Percentiles rank a stretch among this genome's conserved stretches.
phyloP scores from a whole-genome alignment of 1,139 yeast genomes.

The Sugiyamaella paludigena region DNA sequence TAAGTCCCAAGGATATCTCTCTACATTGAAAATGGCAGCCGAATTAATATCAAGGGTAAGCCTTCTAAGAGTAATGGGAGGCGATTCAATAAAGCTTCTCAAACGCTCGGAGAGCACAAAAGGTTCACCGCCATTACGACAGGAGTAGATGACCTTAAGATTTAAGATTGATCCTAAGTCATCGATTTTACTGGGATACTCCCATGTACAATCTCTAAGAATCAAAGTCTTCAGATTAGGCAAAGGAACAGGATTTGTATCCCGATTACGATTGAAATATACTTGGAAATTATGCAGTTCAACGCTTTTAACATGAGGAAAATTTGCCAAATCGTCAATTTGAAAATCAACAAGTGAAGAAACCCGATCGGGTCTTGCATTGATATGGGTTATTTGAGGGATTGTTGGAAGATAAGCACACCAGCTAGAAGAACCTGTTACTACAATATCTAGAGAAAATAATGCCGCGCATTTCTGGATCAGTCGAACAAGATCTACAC shows the following conservation, averaged over 20 bases:
- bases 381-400: conserved; percentile 5
- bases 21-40: conserved; percentile 15
- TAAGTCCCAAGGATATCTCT: conserved; percentile 16
- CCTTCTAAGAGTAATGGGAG: conserved; percentile 22
- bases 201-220: conserved; percentile 28
- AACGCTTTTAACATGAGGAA: conserved; percentile 16
- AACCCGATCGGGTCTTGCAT: conserved; percentile 15
- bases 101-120: conserved; percentile 24
- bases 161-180: conserved; percentile 25
- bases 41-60: conserved; percentile 20
- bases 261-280: conserved; percentile 17
- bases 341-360: conserved; percentile 8
- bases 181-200: conserved; percentile 26
- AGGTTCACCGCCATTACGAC: conserved; percentile 17
- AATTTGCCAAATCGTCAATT: conserved; percentile 19
- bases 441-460: conserved; percentile 16
- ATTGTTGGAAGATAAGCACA: conserved; percentile 21
- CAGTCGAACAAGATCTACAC: conserved; percentile 19
- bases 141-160: conserved; percentile 23
- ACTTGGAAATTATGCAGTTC: conserved; percentile 24
- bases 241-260: conserved; percentile 8
- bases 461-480: conserved; percentile 20
- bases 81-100: conserved; percentile 23
- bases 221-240: conserved; percentile 14
- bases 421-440: conserved; percentile 29